Evolutionary conservation across 1,139 yeast species (phyloP).

Genomic region (Candida albicans): DNA sequence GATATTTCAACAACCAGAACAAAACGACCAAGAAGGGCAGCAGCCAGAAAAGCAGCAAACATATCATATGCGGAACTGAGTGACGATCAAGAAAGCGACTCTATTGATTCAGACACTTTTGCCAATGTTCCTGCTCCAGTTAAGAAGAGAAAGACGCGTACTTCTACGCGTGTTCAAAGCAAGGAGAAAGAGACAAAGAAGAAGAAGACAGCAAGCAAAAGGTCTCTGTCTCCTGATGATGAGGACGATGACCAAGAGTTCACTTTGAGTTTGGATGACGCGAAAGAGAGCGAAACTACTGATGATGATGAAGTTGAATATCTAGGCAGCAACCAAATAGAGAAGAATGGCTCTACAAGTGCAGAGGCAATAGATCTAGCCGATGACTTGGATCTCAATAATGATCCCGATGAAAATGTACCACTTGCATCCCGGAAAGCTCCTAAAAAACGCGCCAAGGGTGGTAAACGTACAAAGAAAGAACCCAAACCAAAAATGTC

Average conservation of each 20-base stretch:
- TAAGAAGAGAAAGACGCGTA: slow-evolving; percentile 21
- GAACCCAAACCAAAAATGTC: slow-evolving; percentile 60
- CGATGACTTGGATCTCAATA: slow-evolving; percentile 26
- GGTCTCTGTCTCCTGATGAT: slow-evolving; percentile 4
- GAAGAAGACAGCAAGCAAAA: not conserved
- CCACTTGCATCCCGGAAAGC: slow-evolving; percentile 23
- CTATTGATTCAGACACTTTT: slow-evolving; percentile 13
- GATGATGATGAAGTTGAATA: slow-evolving; percentile 30
- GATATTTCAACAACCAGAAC: slow-evolving; percentile 26
- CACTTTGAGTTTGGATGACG: slow-evolving; percentile 17
- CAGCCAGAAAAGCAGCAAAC: slow-evolving; percentile 11
- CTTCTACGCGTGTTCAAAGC: slow-evolving; percentile 10
- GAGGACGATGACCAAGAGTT: slow-evolving; percentile 24
- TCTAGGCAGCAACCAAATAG: slow-evolving; percentile 14
- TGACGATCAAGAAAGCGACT: slow-evolving; percentile 16
- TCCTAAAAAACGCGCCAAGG: slow-evolving; percentile 20
- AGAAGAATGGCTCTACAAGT: slow-evolving; percentile 21
- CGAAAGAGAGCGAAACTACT: slow-evolving; percentile 19
- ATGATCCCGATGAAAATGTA: slow-evolving; percentile 25
- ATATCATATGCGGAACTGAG: slow-evolving; percentile 24
- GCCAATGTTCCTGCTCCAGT: slow-evolving; percentile 13
- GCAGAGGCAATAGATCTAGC: slow-evolving; percentile 18
- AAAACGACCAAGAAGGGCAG: slow-evolving; percentile 19
- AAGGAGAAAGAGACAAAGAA: slow-evolving; percentile 6
- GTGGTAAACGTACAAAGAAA: slow-evolving; percentile 28